These are phyloP conservation scores for Guyanaporus albipodus DNA, from an alignment of 768 basidiomycete genomes.

Conservation along the genomic window DNA sequence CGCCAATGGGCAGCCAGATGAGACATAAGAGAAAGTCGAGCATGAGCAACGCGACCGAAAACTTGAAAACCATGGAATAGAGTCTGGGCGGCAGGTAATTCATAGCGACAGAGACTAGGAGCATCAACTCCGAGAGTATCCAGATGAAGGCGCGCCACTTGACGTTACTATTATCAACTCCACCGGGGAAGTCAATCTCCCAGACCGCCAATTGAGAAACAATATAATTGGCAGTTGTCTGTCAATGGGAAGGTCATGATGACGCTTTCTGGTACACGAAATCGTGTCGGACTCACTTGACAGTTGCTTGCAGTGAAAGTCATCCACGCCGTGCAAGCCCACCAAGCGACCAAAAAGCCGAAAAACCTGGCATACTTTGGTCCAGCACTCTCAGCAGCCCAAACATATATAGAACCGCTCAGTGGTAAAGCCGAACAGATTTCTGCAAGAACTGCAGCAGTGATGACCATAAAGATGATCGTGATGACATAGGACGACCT, in stretches of 20 bases:
- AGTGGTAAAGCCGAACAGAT: too few species aligned
- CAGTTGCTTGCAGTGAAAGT: constrained; percentile 88
- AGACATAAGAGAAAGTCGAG: constrained; percentile 84
- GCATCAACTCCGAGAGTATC: constrained; percentile 71
- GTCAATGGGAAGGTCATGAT: constrained; percentile 1
- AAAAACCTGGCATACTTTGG: constrained; percentile 82
- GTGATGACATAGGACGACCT: too few species aligned
- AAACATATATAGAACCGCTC: constrained; percentile 64
- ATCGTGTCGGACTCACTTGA: constrained; percentile 53
- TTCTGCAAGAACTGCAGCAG: too few species aligned
- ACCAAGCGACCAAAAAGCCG: constrained; percentile 90
- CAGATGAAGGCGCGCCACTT: constrained; percentile 87
- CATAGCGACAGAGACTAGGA: constrained; percentile 69
- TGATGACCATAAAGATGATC: too few species aligned
- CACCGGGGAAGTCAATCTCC: constrained; percentile 81
- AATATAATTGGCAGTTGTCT: constrained; percentile 89
- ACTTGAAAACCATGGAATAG: constrained; percentile 76
- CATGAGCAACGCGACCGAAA: constrained; percentile 71
- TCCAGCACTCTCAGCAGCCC: constrained; percentile 92
- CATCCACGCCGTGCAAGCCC: constrained; percentile 95
- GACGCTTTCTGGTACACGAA: neutral
- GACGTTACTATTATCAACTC: constrained; percentile 61
- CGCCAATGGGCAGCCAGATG: constrained; percentile 92
- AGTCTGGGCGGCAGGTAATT: constrained; percentile 79
- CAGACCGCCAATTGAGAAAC: constrained; percentile 81